phyloP scores from a whole-genome alignment of 257 asterid genomes.

The Lantana camara region DNA sequence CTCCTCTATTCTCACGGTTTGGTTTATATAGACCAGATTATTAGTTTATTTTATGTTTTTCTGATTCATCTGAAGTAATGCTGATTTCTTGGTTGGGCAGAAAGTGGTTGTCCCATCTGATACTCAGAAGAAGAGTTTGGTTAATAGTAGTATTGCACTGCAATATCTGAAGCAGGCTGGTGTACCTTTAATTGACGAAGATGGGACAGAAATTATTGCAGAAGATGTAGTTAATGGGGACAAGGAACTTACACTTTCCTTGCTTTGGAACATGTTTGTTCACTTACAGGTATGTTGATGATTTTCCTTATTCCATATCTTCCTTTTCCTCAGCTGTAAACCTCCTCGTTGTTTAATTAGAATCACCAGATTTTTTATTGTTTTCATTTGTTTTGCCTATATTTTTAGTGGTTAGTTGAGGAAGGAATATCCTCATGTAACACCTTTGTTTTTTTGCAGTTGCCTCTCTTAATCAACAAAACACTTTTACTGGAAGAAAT shows the following conservation, averaged over 20 bases:
- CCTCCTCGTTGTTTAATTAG: conserved; percentile 8
- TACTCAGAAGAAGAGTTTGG: conserved; percentile 68
- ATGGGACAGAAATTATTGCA: conserved; percentile 62
- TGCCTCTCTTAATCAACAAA: conserved; percentile 79
- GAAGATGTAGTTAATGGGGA: conserved; percentile 82
- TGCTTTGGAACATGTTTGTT: conserved; percentile 93
- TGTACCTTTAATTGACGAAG: conserved; percentile 72
- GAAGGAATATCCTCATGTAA: conserved; percentile 27
- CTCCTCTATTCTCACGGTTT: conserved; percentile 81
- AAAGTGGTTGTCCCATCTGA: conserved; percentile 89
- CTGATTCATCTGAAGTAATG: conserved; percentile 19
- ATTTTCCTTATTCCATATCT: conserved; percentile 5
- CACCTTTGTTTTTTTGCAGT: conserved; percentile 53
- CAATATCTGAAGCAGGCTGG: conserved; percentile 71
- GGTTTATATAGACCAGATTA: conserved; percentile 26
- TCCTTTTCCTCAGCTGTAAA: background rate
- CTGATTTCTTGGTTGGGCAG: conserved; percentile 44
- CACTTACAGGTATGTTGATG: conserved; percentile 73
- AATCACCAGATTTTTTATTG: background rate
- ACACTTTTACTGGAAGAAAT: conserved; percentile 68
- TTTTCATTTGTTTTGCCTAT: background rate
- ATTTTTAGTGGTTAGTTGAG: background rate
- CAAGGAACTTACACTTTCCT: conserved; percentile 77
- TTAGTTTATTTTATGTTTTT: conserved; percentile 8
- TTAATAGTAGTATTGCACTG: conserved; percentile 80